Percentiles rank a stretch among this genome's conserved stretches.
phyloP scores from a whole-genome alignment of 495 filamentous ascomycete species.

The Usnea hakonensis region DNA sequence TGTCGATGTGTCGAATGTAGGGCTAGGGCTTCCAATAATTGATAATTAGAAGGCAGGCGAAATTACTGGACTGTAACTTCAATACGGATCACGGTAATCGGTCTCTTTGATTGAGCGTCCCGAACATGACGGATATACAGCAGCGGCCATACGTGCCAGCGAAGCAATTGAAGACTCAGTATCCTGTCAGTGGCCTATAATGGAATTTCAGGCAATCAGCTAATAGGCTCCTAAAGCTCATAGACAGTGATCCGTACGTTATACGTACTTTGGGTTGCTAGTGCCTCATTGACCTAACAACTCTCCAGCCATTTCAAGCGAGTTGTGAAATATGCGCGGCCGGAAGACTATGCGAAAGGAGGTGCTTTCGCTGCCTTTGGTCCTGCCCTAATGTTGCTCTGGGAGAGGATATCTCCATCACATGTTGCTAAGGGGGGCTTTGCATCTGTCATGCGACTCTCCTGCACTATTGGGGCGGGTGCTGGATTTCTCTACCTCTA shows the following conservation, averaged over 20 bases:
- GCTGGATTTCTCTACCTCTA: constrained; percentile 79
- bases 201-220: background rate
- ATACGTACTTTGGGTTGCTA: constrained; percentile 48
- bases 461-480: constrained; percentile 56
- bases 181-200: constrained; percentile 53
- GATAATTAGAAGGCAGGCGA: no score
- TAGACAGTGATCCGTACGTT: constrained; percentile 96
- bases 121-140: constrained; percentile 53
- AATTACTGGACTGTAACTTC: no score
- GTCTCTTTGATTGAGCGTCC: background rate
- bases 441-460: constrained; percentile 70
- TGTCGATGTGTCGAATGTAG: no score
- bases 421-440: constrained; percentile 73
- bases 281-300: constrained; percentile 24
- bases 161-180: constrained; percentile 67
- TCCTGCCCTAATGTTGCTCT: constrained; percentile 63
- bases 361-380: constrained; percentile 55
- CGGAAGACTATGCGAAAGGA: constrained; percentile 70
- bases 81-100: background rate
- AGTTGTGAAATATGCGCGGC: constrained; percentile 77
- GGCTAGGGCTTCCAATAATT: no score
- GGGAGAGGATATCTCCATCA: constrained; percentile 78
- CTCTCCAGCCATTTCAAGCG: constrained; percentile 75
- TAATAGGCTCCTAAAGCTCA: constrained; percentile 57
- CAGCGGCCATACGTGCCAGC: constrained; percentile 60